Evolutionary conservation across 345 rosid species (phyloP).

Genomic region (Sonneratia caseolaris): DNA sequence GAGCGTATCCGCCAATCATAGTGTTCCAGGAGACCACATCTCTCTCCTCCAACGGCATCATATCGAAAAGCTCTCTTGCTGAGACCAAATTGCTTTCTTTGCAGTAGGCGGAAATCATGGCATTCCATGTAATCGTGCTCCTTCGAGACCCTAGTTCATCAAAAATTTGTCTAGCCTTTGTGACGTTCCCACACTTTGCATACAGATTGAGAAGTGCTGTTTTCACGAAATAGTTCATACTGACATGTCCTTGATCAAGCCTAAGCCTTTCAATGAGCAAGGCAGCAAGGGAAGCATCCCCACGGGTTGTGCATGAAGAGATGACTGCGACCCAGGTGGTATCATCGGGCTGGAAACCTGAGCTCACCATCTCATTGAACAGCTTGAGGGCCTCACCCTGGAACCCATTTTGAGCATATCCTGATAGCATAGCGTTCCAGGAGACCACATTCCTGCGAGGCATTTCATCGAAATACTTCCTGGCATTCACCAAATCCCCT

Average conservation of each 20-base stretch:
- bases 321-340: constrained; percentile 40
- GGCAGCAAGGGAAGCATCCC: constrained; percentile 31
- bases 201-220: constrained; percentile 40
- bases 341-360: constrained; percentile 33
- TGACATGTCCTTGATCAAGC: constrained; percentile 4
- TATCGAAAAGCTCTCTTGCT: constrained; percentile 31
- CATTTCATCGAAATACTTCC: constrained; percentile 35
- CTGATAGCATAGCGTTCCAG: constrained; percentile 56
- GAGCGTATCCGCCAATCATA: constrained; percentile 43
- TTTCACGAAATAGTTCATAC: constrained; percentile 29
- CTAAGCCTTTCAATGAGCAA: constrained; percentile 20
- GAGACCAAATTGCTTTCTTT: constrained; percentile 25
- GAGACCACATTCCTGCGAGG: constrained; percentile 36
- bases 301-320: constrained; percentile 30
- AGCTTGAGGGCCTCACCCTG: constrained; percentile 28
- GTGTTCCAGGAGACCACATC: constrained; percentile 46
- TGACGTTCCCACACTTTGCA: constrained; percentile 30
- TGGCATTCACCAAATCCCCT: constrained; percentile 36
- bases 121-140: constrained; percentile 36
- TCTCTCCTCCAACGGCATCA: constrained; percentile 37
- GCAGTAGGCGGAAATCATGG: constrained; percentile 30
- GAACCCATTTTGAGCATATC: constrained; percentile 37
- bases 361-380: constrained; percentile 33
- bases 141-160: constrained; percentile 23
- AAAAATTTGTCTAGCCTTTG: constrained; percentile 27